Percentiles rank a stretch among this genome's conserved stretches.
These are phyloP conservation scores for Alternaria metachromatica DNA, from an alignment of 2,329 filamentous ascomycete species.

Conservation along the genomic window DNA sequence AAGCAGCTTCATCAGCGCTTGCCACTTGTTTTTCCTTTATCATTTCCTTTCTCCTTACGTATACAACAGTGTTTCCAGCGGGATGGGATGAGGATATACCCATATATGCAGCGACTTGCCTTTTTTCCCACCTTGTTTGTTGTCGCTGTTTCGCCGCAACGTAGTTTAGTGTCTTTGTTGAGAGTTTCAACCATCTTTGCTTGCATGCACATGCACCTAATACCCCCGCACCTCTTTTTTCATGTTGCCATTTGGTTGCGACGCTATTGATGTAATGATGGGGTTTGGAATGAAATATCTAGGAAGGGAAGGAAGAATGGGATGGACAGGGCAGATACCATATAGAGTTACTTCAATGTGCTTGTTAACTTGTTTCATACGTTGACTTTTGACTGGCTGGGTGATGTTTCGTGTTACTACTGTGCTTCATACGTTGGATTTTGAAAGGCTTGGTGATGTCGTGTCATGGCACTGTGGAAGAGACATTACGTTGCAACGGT, in stretches of 20 bases:
- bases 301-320: not conserved
- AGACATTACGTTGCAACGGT: not conserved
- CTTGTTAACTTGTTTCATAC: not conserved
- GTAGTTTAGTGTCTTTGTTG: conserved; percentile 4
- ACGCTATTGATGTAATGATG: conserved; percentile 15
- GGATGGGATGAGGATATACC: conserved; percentile 31
- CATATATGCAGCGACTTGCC: conserved; percentile 19
- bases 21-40: conserved; percentile 2
- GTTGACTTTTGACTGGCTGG: not conserved
- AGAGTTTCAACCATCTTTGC: not conserved
- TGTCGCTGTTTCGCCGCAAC: not conserved
- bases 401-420: not conserved
- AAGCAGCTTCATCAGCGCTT: not conserved
- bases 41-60: conserved; percentile 21
- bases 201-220: conserved; percentile 9
- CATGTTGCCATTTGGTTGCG: conserved; percentile 2
- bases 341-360: conserved; percentile 4
- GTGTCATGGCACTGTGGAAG: not conserved
- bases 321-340: conserved; percentile 5
- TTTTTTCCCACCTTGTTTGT: conserved; percentile 2
- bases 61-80: conserved; percentile 16
- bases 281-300: not conserved
- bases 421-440: not conserved
- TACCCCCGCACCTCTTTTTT: conserved; percentile 3
- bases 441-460: not conserved